These are phyloP conservation scores for Crucihimalaya himalaica DNA, from an alignment of 345 rosid species.

Conservation along the genomic window DNA sequence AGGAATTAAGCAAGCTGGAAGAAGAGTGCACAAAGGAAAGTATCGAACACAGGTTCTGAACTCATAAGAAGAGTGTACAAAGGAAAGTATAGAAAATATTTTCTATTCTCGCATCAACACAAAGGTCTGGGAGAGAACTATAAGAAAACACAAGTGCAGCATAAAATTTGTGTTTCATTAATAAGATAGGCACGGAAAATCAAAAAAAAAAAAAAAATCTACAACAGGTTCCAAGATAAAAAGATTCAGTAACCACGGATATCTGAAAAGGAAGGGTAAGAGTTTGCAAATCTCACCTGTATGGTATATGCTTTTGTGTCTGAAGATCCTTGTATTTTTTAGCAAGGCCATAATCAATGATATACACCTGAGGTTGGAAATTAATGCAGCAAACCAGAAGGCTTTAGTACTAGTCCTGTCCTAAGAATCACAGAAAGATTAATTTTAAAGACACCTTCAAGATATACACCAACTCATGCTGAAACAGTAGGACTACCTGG, in stretches of 20 bases:
- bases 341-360: conserved; percentile 49
- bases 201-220: neutral
- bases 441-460: neutral
- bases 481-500: conserved; percentile 58
- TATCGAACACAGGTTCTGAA: neutral
- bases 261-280: neutral
- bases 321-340: conserved; percentile 44
- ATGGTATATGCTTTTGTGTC: conserved; percentile 46
- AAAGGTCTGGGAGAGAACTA: neutral
- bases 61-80: conserved; percentile 7
- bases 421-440: neutral
- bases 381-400: neutral
- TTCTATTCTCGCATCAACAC: neutral
- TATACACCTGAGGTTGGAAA: conserved; percentile 35
- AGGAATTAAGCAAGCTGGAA: conserved; percentile 11
- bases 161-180: neutral
- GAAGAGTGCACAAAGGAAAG: conserved; percentile 15
- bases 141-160: neutral
- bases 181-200: neutral
- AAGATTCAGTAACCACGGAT: neutral
- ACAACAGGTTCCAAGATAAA: neutral
- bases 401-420: conserved; percentile 9
- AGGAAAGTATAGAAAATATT: neutral
- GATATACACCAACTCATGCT: conserved; percentile 6
- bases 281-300: conserved; percentile 32